Evolutionary conservation across 202 grass and related monocot species (phyloP).

Genomic region (Panicum hallii): DNA sequence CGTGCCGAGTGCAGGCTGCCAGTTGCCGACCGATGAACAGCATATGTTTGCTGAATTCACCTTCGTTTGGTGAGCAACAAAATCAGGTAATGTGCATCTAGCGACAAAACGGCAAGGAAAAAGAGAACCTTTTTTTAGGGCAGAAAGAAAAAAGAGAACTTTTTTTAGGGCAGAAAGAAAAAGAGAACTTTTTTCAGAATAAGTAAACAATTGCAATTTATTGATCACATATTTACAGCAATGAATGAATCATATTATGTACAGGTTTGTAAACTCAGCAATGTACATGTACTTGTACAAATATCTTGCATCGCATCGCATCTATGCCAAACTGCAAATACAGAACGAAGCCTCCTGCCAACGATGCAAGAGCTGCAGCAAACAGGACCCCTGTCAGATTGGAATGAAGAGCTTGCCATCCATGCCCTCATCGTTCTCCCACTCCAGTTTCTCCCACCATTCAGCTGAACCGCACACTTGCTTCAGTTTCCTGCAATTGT

Average conservation of each 20-base stretch:
- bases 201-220: background rate
- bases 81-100: background rate
- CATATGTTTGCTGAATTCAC: background rate
- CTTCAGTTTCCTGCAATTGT: slow-evolving; percentile 53
- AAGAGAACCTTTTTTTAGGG: no score
- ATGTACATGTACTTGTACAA: background rate
- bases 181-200: background rate
- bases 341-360: background rate
- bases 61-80: background rate
- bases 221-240: background rate
- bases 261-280: slow-evolving; percentile 25
- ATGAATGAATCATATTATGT: slow-evolving; percentile 27
- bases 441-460: slow-evolving; percentile 71
- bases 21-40: background rate
- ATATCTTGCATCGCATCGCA: background rate
- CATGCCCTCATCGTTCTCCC: slow-evolving; percentile 38
- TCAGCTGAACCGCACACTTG: slow-evolving; percentile 66
- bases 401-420: slow-evolving; percentile 63
- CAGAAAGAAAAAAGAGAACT: no score
- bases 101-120: background rate
- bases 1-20: background rate
- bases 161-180: no score
- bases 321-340: background rate
- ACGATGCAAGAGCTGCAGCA: background rate
- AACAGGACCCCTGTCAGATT: slow-evolving; percentile 15